Conservation (phyloP, 2,329 filamentous ascomycete genomes). For the Hymenoscyphus repandus region DNA sequence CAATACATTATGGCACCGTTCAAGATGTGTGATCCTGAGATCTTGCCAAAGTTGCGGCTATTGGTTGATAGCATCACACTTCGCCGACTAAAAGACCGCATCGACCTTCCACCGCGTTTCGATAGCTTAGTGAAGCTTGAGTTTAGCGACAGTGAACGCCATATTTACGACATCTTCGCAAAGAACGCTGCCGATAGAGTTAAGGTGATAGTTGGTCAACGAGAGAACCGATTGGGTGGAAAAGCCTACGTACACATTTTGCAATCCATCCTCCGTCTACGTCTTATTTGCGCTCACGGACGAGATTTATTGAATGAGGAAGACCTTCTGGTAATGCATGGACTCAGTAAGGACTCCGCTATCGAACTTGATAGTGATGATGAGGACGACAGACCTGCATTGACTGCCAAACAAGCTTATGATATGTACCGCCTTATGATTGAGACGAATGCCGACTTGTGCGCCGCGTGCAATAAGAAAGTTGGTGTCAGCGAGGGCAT, state of each 20-base stretch:
- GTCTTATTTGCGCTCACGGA: conserved; percentile 90
- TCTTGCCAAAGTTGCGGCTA: conserved; percentile 78
- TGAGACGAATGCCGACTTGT: conserved; percentile 72
- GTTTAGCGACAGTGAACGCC: conserved; percentile 69
- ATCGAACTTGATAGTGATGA: conserved; percentile 83
- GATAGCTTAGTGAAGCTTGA: conserved; percentile 70
- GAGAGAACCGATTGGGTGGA: conserved; percentile 66
- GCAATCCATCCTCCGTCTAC: conserved; percentile 82
- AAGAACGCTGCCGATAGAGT: conserved; percentile 77
- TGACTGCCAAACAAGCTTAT: conserved; percentile 71
- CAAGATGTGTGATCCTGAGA: conserved; percentile 78
- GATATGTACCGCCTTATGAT: conserved; percentile 80
- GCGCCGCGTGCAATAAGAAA: conserved; percentile 62
- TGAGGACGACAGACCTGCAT: conserved; percentile 44
- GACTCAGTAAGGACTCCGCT: conserved; percentile 75
- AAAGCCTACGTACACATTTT: conserved; percentile 92
- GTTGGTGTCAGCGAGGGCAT: conserved; percentile 54
- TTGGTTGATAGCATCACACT: conserved; percentile 94
- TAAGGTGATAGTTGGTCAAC: conserved; percentile 62
- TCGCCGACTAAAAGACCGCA: conserved; percentile 85
- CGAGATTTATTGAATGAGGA: conserved; percentile 81
- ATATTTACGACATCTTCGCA: conserved; percentile 80
- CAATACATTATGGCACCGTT: conserved; percentile 80
- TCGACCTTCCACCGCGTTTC: conserved; percentile 69
- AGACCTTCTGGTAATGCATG: conserved; percentile 74